Conservation (phyloP, 257 asterid genomes). For the Solanum medicagineum region DNA sequence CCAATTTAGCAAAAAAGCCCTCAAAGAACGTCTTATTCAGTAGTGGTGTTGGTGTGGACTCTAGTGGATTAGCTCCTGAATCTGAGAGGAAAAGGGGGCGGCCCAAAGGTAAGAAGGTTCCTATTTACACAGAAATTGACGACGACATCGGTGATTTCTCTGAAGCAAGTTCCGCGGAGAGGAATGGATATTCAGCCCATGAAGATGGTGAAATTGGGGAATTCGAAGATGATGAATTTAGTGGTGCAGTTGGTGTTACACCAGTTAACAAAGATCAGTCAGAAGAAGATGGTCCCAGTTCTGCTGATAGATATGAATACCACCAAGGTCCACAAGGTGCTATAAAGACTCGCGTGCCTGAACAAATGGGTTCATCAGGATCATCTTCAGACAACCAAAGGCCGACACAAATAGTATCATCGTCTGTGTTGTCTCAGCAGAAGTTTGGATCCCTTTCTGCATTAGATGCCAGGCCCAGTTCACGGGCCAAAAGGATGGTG, state of each 20-base stretch:
- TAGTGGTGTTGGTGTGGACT: conserved; percentile 31
- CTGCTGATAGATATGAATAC: conserved; percentile 48
- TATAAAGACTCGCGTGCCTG: conserved; percentile 32
- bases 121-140: conserved; percentile 87
- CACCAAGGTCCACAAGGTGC: conserved; percentile 36
- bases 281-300: conserved; percentile 59
- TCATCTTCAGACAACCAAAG: conserved; percentile 75
- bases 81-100: conserved; percentile 76
- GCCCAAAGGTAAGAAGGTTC: conserved; percentile 67
- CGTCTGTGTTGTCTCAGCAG: conserved; percentile 93
- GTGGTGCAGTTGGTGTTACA: conserved; percentile 34
- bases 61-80: conserved; percentile 53
- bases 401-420: conserved; percentile 44
- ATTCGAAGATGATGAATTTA: conserved; percentile 72
- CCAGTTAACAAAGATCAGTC: conserved; percentile 49
- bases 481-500: conserved; percentile 79
- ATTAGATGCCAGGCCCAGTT: conserved; percentile 68
- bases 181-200: conserved; percentile 55
- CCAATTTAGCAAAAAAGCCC: conserved; percentile 77
- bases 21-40: conserved; percentile 43
- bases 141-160: conserved; percentile 79
- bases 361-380: conserved; percentile 78
- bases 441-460: conserved; percentile 99
- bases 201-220: conserved; percentile 81
- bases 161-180: conserved; percentile 78